Base-by-base conservation (phyloP, 495 filamentous ascomycete genomes). In the Trichoderma parareesei region DNA sequence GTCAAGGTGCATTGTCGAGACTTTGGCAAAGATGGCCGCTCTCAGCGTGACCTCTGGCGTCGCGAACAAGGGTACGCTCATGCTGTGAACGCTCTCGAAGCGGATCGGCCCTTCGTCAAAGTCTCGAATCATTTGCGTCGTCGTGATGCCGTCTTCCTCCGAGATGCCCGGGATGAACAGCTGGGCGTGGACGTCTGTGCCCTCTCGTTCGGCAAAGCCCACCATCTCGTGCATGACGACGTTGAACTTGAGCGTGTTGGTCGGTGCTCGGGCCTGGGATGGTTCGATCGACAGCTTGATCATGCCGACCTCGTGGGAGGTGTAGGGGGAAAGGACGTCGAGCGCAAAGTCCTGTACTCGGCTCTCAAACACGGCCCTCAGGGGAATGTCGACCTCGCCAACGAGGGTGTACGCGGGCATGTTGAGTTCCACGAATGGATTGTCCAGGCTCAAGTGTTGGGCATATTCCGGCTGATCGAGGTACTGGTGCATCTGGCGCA, bases 161-260 rank as follows among this genome's bases (percentile, higher is more conserved):
- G 90, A 94, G 57, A 96, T 87, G 38, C 93, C 91, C 16, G 94
- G 92, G 62, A 99, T 86, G 71, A 96, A 97, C 35, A 99, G 83
- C 76, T 97, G 95, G 2, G 93, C 93, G 76, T 99, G 94, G 62
- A 98, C 92, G 67, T 96, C 87, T 9, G 91, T 94, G 4, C 94
- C 94, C 77, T 99, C 94, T 67, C 93, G 87, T 76, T 99, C 94
- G 1, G 94, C 90, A 69, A 99, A 98, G 5, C 94, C 94, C 53
- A 93, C 76, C 86, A 99, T 88, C 69, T 98, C 91, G 71, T 94
- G 92, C 92, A 99, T 96, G 61, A 97, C 93, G 35, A 98, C 92
- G 69, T 98, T 99, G 77, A 98, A 99, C 72, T 98, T 98, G 64
- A 99, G 78, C 37, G 90, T 98, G 62, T 90, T 92, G 9, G 90